Evolutionary conservation across 257 asterid genomes (phyloP), one percentile per base, ranked within the genome.

Genomic region (Catharanthus roseus): DNA sequence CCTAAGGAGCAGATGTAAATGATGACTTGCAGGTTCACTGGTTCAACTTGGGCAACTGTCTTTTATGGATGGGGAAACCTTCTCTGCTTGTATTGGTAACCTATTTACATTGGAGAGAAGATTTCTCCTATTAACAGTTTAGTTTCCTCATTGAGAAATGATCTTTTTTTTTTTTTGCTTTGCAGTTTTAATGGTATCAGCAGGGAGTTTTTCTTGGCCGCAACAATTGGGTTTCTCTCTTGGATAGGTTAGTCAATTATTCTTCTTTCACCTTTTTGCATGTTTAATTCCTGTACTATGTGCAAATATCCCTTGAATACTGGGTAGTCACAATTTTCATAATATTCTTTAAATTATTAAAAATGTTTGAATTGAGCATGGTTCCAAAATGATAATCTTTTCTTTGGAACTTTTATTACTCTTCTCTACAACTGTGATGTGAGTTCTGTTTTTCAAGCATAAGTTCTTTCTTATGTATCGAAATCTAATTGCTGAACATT

Each of bases 41-140:
- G 99, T 69, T 88, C 99, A 19, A 73, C 83, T 56, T 93, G 97
- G 97, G 96, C 96, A 65, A 78, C 89, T 36, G 18, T 86, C 54
- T 82, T 89, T 75, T 91, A 93, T 34, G 99, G 99, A 83, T 93
- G 96, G 97, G 99, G 99, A 62, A 93, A 93, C 80, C 99, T 93
- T 45, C 70, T 85, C 65, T 89, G 97, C 89, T 75, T 93, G 79
- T 91, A 80, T 84, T 78, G 96, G 99, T 93, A 88, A 77, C 47
- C 39, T 53, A 74, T 42, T 13, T 39, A 39, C 41, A n/a, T 42
- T 4, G 18, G 6, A 49, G 26, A 33, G 66, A 57, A 36, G 49
- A n/a, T 51, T 42, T 49, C 51, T 41, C 45, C 50, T 28, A 2
- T 65, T 45, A 11, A 6, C 62, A 34, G 3, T 66, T 47, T 44